These are phyloP conservation scores for Candolleomyces aberdarensis DNA, from an alignment of 768 basidiomycete species.

Conservation along the genomic window DNA sequence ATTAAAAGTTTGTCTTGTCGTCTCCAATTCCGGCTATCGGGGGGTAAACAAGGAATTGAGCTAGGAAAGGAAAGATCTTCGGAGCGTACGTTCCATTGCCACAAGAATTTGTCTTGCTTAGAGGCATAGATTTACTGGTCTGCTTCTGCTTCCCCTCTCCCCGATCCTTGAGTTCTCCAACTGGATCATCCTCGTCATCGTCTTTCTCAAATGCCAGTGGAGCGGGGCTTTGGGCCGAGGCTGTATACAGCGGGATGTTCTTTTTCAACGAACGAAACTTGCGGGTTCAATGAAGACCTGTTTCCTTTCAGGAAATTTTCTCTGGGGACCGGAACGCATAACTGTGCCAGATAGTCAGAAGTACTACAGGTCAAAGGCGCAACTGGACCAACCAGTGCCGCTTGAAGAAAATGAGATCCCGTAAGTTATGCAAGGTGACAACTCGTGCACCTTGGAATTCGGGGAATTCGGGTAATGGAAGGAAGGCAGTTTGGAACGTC, in stretches of 20 bases:
- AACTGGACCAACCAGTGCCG: constrained; percentile 71
- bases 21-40: constrained; percentile 86
- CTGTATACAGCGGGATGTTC: constrained; percentile 76
- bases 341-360: constrained; percentile 33
- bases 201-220: constrained; percentile 53
- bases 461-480: constrained; percentile 82
- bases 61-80: constrained; percentile 4
- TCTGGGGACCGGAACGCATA: constrained; percentile 92
- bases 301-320: constrained; percentile 92
- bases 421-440: constrained; percentile 94
- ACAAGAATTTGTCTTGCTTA: constrained; percentile 78
- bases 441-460: constrained; percentile 91
- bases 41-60: not conserved
- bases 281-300: constrained; percentile 94
- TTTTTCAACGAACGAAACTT: constrained; percentile 89
- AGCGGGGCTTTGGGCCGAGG: constrained; percentile 58
- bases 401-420: constrained; percentile 97
- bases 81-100: constrained; percentile 81
- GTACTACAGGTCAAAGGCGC: constrained; percentile 4
- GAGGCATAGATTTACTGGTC: constrained; percentile 42
- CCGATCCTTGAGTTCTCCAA: constrained; percentile 17
- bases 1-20: constrained; percentile 82
- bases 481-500: constrained; percentile 96
- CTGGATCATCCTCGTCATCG: constrained; percentile 22
- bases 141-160: constrained; percentile 22